These are phyloP conservation scores for Rhodotorula sp. DNA, from an alignment of 1,284 basidiomycete species.

Conservation along the genomic window DNA sequence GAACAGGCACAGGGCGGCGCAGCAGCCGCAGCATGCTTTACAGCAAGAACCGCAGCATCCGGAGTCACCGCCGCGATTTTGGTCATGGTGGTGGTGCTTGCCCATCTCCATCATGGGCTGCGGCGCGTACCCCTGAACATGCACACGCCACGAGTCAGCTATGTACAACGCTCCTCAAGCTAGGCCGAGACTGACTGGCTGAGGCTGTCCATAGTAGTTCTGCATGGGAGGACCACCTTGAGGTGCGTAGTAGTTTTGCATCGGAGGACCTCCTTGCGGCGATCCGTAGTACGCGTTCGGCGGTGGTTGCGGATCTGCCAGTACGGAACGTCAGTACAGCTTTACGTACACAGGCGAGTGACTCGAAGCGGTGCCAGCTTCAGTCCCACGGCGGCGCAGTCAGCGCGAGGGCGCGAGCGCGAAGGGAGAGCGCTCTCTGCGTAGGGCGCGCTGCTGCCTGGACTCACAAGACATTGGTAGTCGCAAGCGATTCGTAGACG, in stretches of 20 bases:
- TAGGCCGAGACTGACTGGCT: not conserved
- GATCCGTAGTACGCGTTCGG: not conserved
- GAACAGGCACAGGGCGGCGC: not conserved
- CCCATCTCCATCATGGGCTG: not conserved
- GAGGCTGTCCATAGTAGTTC: not conserved
- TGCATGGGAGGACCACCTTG: not conserved
- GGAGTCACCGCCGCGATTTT: not conserved
- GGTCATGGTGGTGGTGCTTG: not conserved
- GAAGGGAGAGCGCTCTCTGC: too few species aligned
- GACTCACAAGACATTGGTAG: too few species aligned
- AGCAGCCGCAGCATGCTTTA: not conserved
- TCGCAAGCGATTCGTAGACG: too few species aligned
- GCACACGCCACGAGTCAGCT: not conserved
- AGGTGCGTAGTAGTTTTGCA: not conserved
- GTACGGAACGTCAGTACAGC: not conserved
- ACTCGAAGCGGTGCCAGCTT: not conserved
- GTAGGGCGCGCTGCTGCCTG: too few species aligned
- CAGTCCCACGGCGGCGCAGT: not conserved
- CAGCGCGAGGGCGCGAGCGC: too few species aligned
- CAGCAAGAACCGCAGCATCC: not conserved
- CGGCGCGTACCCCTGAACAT: not conserved
- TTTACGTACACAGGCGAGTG: not conserved
- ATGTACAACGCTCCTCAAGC: not conserved
- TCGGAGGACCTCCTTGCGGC: not conserved
- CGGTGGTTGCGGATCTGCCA: not conserved